A percentile compares a stretch with the other conserved stretches of the same genome.
Conservation (phyloP, 257 asterid species). For the Dorcoceras hygrometricum region DNA sequence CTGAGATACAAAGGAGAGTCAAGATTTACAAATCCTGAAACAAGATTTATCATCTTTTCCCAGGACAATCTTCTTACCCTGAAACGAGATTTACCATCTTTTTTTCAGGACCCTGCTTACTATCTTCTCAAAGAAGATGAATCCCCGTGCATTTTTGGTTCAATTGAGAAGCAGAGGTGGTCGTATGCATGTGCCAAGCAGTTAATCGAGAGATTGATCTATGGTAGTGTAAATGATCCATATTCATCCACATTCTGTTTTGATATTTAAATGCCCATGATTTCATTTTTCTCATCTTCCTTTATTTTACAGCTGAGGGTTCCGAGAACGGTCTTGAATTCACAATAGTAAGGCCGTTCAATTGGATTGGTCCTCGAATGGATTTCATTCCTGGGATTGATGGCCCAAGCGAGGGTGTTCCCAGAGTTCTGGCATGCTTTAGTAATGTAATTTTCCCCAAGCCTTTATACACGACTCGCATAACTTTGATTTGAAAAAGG, state of each 20-base stretch:
- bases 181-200: constrained; percentile 97
- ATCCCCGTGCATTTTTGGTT: constrained; percentile 96
- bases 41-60: too few relatives aligned
- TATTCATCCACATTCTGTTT: constrained; percentile 5
- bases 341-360: constrained; percentile 93
- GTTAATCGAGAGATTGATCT: constrained; percentile 86
- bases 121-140: constrained; percentile 72
- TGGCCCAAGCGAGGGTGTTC: constrained; percentile 98
- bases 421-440: constrained; percentile 97
- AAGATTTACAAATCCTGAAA: constrained; percentile 21
- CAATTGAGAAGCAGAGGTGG: constrained; percentile 98
- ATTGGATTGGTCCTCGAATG: constrained; percentile 99
- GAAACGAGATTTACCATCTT: constrained; percentile 25
- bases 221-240: constrained; percentile 51
- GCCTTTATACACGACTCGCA: too few relatives aligned
- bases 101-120: constrained; percentile 79
- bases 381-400: constrained; percentile 96
- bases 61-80: too few relatives aligned
- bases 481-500: constrained; percentile 6
- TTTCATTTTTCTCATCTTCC: constrained; percentile 12
- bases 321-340: constrained; percentile 97
- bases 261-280: constrained; percentile 2
- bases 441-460: constrained; percentile 54
- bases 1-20: neutral
- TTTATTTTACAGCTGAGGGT: constrained; percentile 77